Evolutionary conservation across 306 rosid species (phyloP).

Genomic region (Bauhinia variegata): DNA sequence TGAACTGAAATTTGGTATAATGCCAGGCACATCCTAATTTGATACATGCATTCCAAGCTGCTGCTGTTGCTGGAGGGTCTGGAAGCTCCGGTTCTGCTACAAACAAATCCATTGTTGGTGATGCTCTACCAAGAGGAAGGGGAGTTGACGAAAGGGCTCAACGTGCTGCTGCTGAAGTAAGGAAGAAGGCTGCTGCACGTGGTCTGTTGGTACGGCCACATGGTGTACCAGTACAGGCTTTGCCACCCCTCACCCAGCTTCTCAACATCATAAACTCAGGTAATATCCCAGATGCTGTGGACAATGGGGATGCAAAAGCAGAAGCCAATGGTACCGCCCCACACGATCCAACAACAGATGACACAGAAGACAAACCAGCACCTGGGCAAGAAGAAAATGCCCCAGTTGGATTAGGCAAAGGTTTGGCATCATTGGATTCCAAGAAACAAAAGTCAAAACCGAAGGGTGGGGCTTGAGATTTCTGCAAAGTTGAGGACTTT

Average conservation of each 20-base stretch:
- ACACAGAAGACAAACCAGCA: slow-evolving; percentile 41
- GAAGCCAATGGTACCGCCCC: slow-evolving; percentile 46
- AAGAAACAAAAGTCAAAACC: slow-evolving; percentile 83
- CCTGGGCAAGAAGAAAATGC: slow-evolving; percentile 50
- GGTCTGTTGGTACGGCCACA: slow-evolving; percentile 82
- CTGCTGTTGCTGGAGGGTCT: slow-evolving; percentile 79
- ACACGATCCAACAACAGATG: slow-evolving; percentile 37
- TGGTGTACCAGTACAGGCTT: slow-evolving; percentile 82
- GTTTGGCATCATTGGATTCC: slow-evolving; percentile 70
- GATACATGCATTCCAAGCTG: slow-evolving; percentile 95
- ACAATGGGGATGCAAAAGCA: slow-evolving; percentile 52
- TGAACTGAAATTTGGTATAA: slow-evolving; percentile 18
- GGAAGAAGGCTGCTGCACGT: slow-evolving; percentile 94
- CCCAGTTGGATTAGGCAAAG: slow-evolving; percentile 86
- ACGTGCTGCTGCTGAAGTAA: slow-evolving; percentile 87
- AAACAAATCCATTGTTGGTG: slow-evolving; percentile 77
- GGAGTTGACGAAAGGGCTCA: slow-evolving; percentile 96
- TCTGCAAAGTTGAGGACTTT: slow-evolving; percentile 32
- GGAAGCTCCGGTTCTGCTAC: slow-evolving; percentile 68
- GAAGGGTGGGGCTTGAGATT: slow-evolving; percentile 63
- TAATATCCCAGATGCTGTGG: slow-evolving; percentile 50
- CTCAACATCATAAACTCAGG: slow-evolving; percentile 77
- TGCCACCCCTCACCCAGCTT: slow-evolving; percentile 82
- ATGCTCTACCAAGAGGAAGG: slow-evolving; percentile 77
- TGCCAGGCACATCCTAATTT: slow-evolving; percentile 86